Evolutionary conservation across 176 grass and related monocot species (phyloP).

Genomic region (Saccharum spontaneum): DNA sequence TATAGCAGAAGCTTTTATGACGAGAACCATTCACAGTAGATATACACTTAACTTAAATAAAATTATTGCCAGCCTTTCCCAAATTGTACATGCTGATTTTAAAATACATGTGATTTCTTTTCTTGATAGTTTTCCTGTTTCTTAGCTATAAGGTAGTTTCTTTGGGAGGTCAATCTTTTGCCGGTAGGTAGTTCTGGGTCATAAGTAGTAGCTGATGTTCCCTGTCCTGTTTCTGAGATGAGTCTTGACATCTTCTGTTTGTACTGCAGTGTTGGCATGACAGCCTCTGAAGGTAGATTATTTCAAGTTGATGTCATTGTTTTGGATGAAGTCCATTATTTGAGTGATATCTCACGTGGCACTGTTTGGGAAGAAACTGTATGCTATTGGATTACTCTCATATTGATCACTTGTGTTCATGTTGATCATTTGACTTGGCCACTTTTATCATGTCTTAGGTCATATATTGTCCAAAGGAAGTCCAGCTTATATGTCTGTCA

Average conservation of each 20-base stretch:
- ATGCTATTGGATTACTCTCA: slow-evolving; percentile 45
- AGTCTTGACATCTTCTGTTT: slow-evolving; percentile 41
- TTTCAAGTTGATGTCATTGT: slow-evolving; percentile 98
- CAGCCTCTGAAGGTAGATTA: slow-evolving; percentile 83
- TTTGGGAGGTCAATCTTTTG: slow-evolving; percentile 24
- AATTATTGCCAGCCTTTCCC: not conserved
- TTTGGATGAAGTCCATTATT: slow-evolving; percentile 98
- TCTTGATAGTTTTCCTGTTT: not conserved
- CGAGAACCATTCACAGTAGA: not conserved
- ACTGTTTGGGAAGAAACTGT: slow-evolving; percentile 99
- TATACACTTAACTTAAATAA: not conserved
- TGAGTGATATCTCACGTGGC: slow-evolving; percentile 95
- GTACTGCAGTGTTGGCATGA: slow-evolving; percentile 77
- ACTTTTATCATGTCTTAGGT: slow-evolving; percentile 62
- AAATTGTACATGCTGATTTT: slow-evolving; percentile 2
- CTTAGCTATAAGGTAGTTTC: not conserved
- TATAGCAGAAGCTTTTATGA: slow-evolving; percentile 16
- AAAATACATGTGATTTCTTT: slow-evolving; percentile 17
- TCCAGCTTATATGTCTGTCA: slow-evolving; percentile 97
- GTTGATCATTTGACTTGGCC: slow-evolving; percentile 28
- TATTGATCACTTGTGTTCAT: slow-evolving; percentile 14
- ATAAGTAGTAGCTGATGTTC: slow-evolving; percentile 28
- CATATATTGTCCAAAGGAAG: slow-evolving; percentile 97
- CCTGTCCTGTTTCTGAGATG: slow-evolving; percentile 24
- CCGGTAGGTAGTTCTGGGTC: slow-evolving; percentile 32